Base-by-base conservation (phyloP, 1,284 basidiomycete species). In the Sporisorium exsertum region DNA sequence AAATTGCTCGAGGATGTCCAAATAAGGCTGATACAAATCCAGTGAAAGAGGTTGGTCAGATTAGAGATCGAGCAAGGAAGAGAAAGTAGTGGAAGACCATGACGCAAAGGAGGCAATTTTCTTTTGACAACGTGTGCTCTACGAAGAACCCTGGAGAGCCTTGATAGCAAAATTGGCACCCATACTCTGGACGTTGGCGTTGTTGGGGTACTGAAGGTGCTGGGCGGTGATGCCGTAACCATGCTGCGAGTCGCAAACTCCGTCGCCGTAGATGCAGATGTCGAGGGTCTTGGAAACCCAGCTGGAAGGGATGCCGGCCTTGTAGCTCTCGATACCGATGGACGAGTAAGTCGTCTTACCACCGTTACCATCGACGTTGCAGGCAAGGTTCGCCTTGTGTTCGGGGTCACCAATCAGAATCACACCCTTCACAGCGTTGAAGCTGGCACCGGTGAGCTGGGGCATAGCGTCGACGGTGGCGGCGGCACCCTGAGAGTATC, bases 381-480 rank as follows among this genome's bases (percentile, higher is more conserved):
- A 82, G 3, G 79, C 72, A 32, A 83, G 66, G 26, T 74, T 72
- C 27, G 81, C 50, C 63, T 79, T 78, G 61, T 84, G 80, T 10
- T 72, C 46, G 7, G 84, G 84, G 74, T 85, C 73, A 35, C 84
- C 84, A 27, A 85, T 75, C 15, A 84, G 64, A 45, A 86, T 71
- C 20, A 86, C 84, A 56, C 72, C 84, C 58, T 81, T 80, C 72
- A 85, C 80, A 22, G 83, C 81, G 42, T 76, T 33, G 37, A 75
- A 75, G 18, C 43, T 62, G 16, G 71, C 59, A 33, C 73, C 71
- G 15, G 65, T 79, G 18, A 84, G 56, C 37, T 63, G 52, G 5
- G 65, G 49, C 13, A 85, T 56, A 9, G 84, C 83, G 52, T 81
- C 65, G 63, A 74, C 65, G 13, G 81, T 84, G 9, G 84, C 84